Conservation (phyloP, 495 filamentous ascomycete genomes). For the Aspergillus carlsbadensis region DNA sequence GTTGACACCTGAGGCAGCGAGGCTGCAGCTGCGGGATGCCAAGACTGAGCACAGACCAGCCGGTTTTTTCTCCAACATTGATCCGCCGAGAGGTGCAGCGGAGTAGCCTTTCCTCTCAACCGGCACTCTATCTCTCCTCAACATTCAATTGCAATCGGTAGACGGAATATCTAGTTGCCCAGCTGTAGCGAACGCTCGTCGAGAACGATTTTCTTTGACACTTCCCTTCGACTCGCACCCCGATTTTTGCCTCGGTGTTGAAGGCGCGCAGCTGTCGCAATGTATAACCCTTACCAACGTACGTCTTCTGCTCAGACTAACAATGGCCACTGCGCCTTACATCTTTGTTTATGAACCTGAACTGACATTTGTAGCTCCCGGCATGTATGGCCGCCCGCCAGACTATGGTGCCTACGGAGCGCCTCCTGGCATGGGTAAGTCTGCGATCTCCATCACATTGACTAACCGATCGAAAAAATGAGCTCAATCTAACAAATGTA, state of each 20-base stretch:
- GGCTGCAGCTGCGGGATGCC: too few species aligned
- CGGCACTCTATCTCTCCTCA: background rate
- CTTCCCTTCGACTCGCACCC: background rate
- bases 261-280: conserved; percentile 30
- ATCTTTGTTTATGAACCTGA: background rate
- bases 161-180: background rate
- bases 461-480: background rate
- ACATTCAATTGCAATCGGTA: background rate
- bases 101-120: background rate
- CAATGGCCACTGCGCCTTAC: background rate
- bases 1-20: too few species aligned
- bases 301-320: background rate
- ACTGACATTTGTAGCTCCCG: conserved; percentile 36
- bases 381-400: conserved; percentile 70
- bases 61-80: conserved; percentile 14
- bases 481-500: conserved; percentile 20
- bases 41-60: conserved; percentile 17
- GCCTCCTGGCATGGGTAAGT: conserved; percentile 85
- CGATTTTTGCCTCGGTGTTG: conserved; percentile 1
- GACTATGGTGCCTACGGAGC: conserved; percentile 71
- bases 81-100: conserved; percentile 9
- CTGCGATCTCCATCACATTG: conserved; percentile 1
- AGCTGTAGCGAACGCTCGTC: background rate
- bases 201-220: background rate
- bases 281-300: conserved; percentile 84